Base-by-base conservation (phyloP, 441 rosid genomes). In the Omphalea diandra region DNA sequence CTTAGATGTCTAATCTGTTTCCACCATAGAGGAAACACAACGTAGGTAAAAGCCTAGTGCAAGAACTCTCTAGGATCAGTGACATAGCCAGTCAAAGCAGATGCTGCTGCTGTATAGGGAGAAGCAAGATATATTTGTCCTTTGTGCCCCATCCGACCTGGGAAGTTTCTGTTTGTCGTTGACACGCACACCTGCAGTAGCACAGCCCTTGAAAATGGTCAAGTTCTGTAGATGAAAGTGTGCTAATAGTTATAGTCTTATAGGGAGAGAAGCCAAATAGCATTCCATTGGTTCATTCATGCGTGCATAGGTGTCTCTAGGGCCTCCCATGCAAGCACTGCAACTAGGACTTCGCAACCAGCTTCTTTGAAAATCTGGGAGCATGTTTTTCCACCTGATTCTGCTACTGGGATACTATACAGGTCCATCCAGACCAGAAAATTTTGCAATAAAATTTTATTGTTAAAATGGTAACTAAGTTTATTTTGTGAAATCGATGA, bases 291-390 rank as follows among this genome's bases (percentile, higher is more conserved):
- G 85, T 70, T 92, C 98, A 60, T 94, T 94, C 87, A 94, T 77
- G 33, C 97, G 94, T 27, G 98, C 97, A 69, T 90, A 92, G 43
- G 98, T 94, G 77, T 94, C 99, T 72, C 77, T 69, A 36, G 99
- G 99, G 70, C 99, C 98, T 75, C 99, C 99, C 89, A 94, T 82
- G 78, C 99, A 94, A 56, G 99, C 99, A 71, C 94, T 98, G 72
- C 99, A 94, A 76, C 91, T 85, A 72, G 99, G 98, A 80, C 92
- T 94, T 94, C 99, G 44, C 99, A 94, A 32, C 97, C 99, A 60
- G 94, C 98, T 83, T 89, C 98, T 83, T 92, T 95, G 22, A 94
- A 94, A 77, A 94, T 92, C 88, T 90, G 94, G 14, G 98, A 89
- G 79, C 96, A 90, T 4, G 99, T 94, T 80, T 92, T 94, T 35